Evolutionary conservation across 1,284 basidiomycete species (phyloP).

Genomic region (Rhodotorula sp.): DNA sequence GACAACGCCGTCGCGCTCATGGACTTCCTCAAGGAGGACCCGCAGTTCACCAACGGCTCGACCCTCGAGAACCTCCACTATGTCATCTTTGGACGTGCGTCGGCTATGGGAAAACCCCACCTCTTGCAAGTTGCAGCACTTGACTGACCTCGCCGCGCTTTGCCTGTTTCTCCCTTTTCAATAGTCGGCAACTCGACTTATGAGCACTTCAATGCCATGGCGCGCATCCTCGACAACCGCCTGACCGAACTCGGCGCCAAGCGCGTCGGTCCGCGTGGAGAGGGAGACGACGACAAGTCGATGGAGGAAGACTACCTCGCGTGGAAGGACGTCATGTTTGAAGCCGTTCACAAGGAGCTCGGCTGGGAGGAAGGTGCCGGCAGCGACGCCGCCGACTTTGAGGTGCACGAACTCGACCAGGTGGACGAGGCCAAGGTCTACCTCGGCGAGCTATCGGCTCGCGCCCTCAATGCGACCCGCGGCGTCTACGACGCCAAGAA

Average conservation of each 20-base stretch:
- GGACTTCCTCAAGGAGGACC: slow-evolving; percentile 83
- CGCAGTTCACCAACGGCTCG: slow-evolving; percentile 76
- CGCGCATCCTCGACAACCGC: slow-evolving; percentile 71
- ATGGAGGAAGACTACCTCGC: slow-evolving; percentile 99
- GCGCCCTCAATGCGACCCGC: slow-evolving; percentile 80
- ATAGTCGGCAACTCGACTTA: slow-evolving; percentile 54
- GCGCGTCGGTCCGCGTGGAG: slow-evolving; percentile 85
- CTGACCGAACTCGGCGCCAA: slow-evolving; percentile 76
- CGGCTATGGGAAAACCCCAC: no score
- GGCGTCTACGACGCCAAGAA: slow-evolving; percentile 97
- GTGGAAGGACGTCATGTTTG: slow-evolving; percentile 98
- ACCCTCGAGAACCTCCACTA: slow-evolving; percentile 87
- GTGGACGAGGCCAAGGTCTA: slow-evolving; percentile 77
- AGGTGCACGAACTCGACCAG: slow-evolving; percentile 69
- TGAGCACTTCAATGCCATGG: slow-evolving; percentile 90
- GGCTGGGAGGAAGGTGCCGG: slow-evolving; percentile 93
- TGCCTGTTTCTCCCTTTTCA: no score
- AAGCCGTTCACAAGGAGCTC: slow-evolving; percentile 73
- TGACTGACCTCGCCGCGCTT: no score
- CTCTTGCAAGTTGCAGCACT: background rate
- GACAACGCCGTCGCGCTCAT: slow-evolving; percentile 95
- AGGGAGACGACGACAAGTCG: slow-evolving; percentile 98
- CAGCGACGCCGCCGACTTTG: slow-evolving; percentile 92
- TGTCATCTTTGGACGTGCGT: slow-evolving; percentile 73
- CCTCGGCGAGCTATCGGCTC: slow-evolving; percentile 75